Evolutionary conservation across 1,284 basidiomycete species (phyloP), one percentile per base, ranked within the genome.

Genomic region (Ustilago bromivora): DNA sequence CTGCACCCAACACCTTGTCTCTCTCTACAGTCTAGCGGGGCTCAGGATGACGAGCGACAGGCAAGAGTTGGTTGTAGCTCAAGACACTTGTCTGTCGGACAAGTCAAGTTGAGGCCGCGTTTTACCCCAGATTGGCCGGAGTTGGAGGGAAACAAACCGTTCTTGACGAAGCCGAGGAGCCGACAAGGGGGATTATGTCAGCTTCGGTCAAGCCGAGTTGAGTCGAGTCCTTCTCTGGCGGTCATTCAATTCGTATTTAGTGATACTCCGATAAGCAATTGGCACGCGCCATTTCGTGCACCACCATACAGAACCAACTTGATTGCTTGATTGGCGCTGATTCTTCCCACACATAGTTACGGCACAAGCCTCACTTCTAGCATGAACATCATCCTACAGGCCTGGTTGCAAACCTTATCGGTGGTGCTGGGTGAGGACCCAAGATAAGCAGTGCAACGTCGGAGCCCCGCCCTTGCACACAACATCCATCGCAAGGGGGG

Each of bases 181-280:
- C 19, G 19, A 19, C 19, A 19, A 19, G 19, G 19, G 19, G 19
- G 19, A 19, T 19, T 19, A 19, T 19, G 19, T 19, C 19, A 19
- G 19, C 19, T 19, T 19, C 19, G 19, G 19, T 19, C 19, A 19
- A 19, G 19, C 19, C 19, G 19, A 19, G 19, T 19, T 19, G 19
- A 19, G 19, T 19, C 19, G 19, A 19, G 19, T 19, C 19, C 19
- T 19, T 19, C 19, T 19, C 19, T 19, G 19, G n/a, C n/a, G n/a
- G n/a, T n/a, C n/a, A n/a, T n/a, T n/a, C n/a, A n/a, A n/a, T n/a
- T n/a, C n/a, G n/a, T n/a, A n/a, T n/a, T n/a, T n/a, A 19, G 19
- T 51, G 15, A 51, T 31, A 28, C 49, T 51, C 49, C 28, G 49
- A 51, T 51, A 51, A 51, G 49, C 49, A 31, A 31, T 51, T 51